Evolutionary conservation across 768 basidiomycete species (phyloP).

Genomic region (Pleurotus eryngii): DNA sequence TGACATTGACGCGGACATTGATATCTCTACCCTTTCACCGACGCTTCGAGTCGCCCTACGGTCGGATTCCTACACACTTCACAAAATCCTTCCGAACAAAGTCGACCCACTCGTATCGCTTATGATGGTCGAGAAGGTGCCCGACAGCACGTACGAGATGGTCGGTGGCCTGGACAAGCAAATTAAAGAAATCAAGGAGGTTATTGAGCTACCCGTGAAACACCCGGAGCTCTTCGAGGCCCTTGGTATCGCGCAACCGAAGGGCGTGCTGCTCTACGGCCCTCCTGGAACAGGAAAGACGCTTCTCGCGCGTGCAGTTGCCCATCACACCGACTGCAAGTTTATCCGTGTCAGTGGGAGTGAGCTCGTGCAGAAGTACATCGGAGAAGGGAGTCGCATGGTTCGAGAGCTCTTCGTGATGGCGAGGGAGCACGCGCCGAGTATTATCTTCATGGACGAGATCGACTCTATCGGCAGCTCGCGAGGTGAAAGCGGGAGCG

Average conservation of each 20-base stretch:
- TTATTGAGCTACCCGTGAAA: conserved; percentile 83
- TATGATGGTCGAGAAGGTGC: conserved; percentile 99
- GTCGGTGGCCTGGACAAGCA: conserved; percentile 98
- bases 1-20: conserved; percentile 87
- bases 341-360: conserved; percentile 95
- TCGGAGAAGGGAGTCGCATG: conserved; percentile 97
- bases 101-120: conserved; percentile 96
- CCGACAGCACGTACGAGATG: conserved; percentile 99
- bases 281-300: conserved; percentile 98
- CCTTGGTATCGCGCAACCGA: conserved; percentile 95
- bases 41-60: conserved; percentile 94
- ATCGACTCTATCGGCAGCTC: conserved; percentile 97
- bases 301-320: conserved; percentile 89
- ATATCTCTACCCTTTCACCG: conserved; percentile 74
- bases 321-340: conserved; percentile 96
- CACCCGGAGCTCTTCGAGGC: conserved; percentile 97
- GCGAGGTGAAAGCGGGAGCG: conserved; percentile 87
- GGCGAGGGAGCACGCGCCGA: conserved; percentile 96
- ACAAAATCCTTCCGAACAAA: conserved; percentile 96
- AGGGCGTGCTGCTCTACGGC: conserved; percentile 93
- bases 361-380: conserved; percentile 97
- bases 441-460: conserved; percentile 99
- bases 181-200: conserved; percentile 96
- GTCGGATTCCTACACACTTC: conserved; percentile 93
- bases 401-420: conserved; percentile 97